A percentile compares a stretch with the other conserved stretches of the same genome.
phyloP scores from a whole-genome alignment of 1,284 basidiomycete genomes.

The Exobasidium cylindrosporum region DNA sequence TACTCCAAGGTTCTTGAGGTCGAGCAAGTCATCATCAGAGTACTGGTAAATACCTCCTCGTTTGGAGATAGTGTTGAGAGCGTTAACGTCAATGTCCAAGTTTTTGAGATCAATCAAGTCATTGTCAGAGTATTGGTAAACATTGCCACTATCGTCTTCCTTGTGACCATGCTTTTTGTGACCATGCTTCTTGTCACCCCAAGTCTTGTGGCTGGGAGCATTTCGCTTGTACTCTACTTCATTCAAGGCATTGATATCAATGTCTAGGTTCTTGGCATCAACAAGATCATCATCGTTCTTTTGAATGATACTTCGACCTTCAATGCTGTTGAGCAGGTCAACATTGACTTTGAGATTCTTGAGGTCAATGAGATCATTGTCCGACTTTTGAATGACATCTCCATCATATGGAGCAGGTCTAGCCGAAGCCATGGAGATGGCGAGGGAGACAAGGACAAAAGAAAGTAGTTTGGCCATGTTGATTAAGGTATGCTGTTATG shows the following conservation, averaged over 20 bases:
- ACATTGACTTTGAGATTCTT: background rate
- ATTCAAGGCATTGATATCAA: conserved; percentile 11
- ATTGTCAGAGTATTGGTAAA: background rate
- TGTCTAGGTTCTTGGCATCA: conserved; percentile 8
- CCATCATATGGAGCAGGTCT: background rate
- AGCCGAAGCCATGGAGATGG: conserved; percentile 4
- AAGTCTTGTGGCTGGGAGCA: background rate
- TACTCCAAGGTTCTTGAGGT: conserved; percentile 6
- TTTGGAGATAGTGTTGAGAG: conserved; percentile 10
- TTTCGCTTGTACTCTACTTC: background rate
- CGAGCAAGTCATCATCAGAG: conserved; percentile 9
- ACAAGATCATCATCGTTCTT: background rate
- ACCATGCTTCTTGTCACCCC: background rate
- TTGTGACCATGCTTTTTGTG: background rate
- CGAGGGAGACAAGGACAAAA: background rate
- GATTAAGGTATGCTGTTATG: background rate
- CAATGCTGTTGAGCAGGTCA: conserved; percentile 5
- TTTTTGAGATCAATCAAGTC: conserved; percentile 12
- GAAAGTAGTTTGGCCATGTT: conserved; percentile 6
- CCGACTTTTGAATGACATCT: conserved; percentile 3
- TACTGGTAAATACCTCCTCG: background rate
- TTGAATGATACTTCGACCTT: background rate
- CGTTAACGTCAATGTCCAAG: background rate
- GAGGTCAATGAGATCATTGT: conserved; percentile 8
- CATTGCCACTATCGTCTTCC: background rate